Evolutionary conservation across 176 grass and related monocot genomes (phyloP), one percentile per base, ranked within the genome.

Genomic region (Alopecurus myosuroides): DNA sequence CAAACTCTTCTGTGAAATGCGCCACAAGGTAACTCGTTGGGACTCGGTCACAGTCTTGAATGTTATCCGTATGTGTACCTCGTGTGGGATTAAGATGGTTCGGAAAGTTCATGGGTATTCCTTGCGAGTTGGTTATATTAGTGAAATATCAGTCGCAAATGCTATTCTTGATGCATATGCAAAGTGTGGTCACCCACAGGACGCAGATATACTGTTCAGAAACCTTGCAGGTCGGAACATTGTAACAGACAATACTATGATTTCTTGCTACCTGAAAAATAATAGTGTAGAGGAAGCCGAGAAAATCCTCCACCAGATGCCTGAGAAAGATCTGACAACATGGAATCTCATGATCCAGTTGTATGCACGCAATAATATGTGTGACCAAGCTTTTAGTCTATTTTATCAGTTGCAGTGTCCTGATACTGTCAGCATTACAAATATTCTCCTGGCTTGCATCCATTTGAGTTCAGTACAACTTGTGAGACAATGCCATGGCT

Each of bases 401-500:
- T 92, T 94, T 77, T 65, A 86, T 84, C 81, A 86, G 42, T 77
- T 94, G 76, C 88, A 88, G 7, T 79, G 69, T 64, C 93, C 90
- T 17, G 90, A 92, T 67, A 23, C 65, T 72, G 70, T 94, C 53
- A 90, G 90, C 45, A 83, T 94, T 55, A 86, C 86, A 78, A 88
- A 77, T 57, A 88, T 94, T 76, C 90, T 94, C 85, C 37, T 82
- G 48, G 85, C 75, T 86, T 94, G 93, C 80, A 89, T 82, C 60
- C 66, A 87, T 70, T 56, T 95, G 80, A 83, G 83, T 39, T 95
- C 94, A 34, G 85, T 85, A 66, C 80, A 85, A 19, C 77, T 95
- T 40, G 90, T 93, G 74, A 95, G 74, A 81, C 90, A 95, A 74
- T 95, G 90, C 11, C 90, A 95, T 89, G 65, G 71, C 51, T 95